A percentile compares a stretch with the other conserved stretches of the same genome.
These are phyloP conservation scores for Salix arbutifolia DNA, from an alignment of 345 rosid genomes.

Conservation along the genomic window DNA sequence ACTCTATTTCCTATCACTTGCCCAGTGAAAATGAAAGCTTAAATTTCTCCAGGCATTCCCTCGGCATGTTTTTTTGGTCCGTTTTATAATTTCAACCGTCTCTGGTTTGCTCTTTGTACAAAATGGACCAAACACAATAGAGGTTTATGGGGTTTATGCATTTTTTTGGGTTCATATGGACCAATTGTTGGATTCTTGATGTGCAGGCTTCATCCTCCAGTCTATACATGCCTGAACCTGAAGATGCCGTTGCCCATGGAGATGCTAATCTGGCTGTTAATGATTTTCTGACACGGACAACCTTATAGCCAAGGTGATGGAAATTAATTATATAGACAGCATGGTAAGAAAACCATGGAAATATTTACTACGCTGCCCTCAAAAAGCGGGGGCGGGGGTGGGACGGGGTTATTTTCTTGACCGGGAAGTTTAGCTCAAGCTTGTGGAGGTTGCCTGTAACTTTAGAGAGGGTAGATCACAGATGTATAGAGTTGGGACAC, in stretches of 20 bases:
- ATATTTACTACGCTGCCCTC: conserved; percentile 3
- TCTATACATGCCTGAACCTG: conserved; percentile 89
- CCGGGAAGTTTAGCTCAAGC: neutral
- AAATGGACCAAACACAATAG: neutral
- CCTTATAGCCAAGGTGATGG: conserved; percentile 8
- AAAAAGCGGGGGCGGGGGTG: neutral
- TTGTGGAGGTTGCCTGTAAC: conserved; percentile 13
- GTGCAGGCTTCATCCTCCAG: conserved; percentile 74
- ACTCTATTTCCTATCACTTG: neutral
- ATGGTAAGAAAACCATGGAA: conserved; percentile 1
- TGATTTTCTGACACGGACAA: conserved; percentile 71
- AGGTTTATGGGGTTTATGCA: neutral
- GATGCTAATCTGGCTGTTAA: conserved; percentile 83
- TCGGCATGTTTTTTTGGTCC: neutral
- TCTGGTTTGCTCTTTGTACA: neutral
- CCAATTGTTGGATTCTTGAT: neutral
- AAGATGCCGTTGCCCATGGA: conserved; percentile 93
- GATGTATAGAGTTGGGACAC: conserved; percentile 19
- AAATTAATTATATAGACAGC: conserved; percentile 6
- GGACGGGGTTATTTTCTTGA: neutral
- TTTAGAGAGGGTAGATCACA: conserved; percentile 16
- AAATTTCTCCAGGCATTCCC: neutral
- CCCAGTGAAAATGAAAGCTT: neutral
- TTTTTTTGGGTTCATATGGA: neutral
- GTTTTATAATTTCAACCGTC: neutral